Evolutionary conservation across 73 alveolate species (phyloP).

Genomic region (Symbiodinium pilosum): DNA sequence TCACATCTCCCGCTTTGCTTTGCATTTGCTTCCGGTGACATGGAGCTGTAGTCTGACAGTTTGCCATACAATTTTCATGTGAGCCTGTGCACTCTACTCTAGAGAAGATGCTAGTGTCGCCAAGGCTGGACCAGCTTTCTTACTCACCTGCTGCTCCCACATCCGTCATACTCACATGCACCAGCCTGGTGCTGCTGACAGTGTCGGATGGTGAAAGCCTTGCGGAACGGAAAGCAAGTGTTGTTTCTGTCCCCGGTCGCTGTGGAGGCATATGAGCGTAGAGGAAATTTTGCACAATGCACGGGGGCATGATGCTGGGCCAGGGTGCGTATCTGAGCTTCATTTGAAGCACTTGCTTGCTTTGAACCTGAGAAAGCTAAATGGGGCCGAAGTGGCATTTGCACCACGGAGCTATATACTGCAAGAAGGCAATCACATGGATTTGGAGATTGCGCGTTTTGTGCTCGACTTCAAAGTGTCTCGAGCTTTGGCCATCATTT

Average conservation of each 20-base stretch:
- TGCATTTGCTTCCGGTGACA: too few relatives aligned
- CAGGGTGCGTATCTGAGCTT: conserved; percentile 62
- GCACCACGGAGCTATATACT: conserved; percentile 51
- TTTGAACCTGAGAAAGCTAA: conserved; percentile 63
- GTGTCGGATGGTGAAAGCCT: too few relatives aligned
- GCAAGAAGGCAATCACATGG: background rate
- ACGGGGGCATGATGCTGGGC: conserved; percentile 86
- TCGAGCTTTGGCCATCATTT: conserved; percentile 48
- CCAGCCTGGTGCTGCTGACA: too few relatives aligned
- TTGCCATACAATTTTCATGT: too few relatives aligned
- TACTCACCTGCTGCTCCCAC: too few relatives aligned
- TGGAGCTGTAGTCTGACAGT: too few relatives aligned
- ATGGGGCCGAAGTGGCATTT: conserved; percentile 24
- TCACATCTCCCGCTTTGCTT: too few relatives aligned
- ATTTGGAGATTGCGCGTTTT: conserved; percentile 7
- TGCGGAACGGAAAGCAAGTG: too few relatives aligned
- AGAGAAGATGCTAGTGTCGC: too few relatives aligned
- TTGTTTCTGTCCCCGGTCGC: background rate
- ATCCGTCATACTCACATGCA: too few relatives aligned
- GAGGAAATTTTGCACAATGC: background rate
- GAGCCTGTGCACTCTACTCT: too few relatives aligned
- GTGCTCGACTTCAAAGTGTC: conserved; percentile 33
- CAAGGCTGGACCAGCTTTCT: too few relatives aligned
- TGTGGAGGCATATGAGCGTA: background rate
- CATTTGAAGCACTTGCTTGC: conserved; percentile 71